Evolutionary conservation across 805 yeast genomes (phyloP), one percentile per base, ranked within the genome.

Genomic region (Lipomyces mesembrius): DNA sequence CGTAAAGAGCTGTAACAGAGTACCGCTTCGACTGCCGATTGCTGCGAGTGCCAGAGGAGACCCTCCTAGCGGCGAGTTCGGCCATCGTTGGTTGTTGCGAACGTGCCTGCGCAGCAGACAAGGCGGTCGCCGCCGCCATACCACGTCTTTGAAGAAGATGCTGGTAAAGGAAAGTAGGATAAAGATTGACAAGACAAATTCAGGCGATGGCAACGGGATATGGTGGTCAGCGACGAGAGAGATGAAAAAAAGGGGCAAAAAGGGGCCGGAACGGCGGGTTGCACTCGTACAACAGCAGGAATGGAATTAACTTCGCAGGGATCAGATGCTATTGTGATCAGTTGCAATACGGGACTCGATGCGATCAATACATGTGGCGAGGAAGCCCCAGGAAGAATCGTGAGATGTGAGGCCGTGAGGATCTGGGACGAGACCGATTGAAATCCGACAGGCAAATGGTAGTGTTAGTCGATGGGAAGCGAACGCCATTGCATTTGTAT

Each of bases 1-100:
- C 71, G 67, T 77, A 77, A 66, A 77, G 70, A 29, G 78, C 79
- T 1, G 78, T 77, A 27, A 76, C 77, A 46, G 79, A 76, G 61
- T 74, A 74, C 20, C 79, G 77, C 66, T 77, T 65, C 20, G 68
- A 60, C 57, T 49, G 59, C 43, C 56, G 43, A 43, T 43, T 43
- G 49, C 20, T 43, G 20, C 22, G 49, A 2, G 22, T 43, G 49
- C 49, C 49, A 17, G 22, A n/a, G 11, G 49, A 43, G 8, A 43
- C 20, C 14, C 49, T 17, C 8, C 25, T 17, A 43, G 49, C 22
- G 11, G 49, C 49, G 49, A 43, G 49, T 43, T 43, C 49, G 12
- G 49, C 20, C 22, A n/a, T 43, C 3, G 49, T 43, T 43, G 49
- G 49, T n/a, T 37, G 39, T 14, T 29, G 43, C 46, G 3, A 7